Conservation (phyloP, 2,329 filamentous ascomycete genomes). For the Colletotrichum plurivorum region DNA sequence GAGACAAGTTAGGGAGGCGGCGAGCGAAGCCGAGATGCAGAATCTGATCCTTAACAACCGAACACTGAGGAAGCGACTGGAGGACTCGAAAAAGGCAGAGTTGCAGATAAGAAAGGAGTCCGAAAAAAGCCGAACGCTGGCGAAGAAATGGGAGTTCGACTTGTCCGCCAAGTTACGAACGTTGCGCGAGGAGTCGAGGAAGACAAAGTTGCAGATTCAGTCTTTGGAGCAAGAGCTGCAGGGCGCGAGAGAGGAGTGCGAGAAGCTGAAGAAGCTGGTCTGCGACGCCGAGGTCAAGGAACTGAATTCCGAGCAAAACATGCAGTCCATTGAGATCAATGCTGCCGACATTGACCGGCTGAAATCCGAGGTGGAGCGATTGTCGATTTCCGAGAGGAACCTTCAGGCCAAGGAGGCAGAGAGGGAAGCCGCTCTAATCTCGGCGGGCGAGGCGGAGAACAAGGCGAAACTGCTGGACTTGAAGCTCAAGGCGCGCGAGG, state of each 20-base stretch:
- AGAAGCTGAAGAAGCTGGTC: constrained; percentile 75
- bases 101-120: constrained; percentile 80
- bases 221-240: constrained; percentile 71
- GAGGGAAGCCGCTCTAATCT: constrained; percentile 69
- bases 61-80: constrained; percentile 78
- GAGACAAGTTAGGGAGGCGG: constrained; percentile 81
- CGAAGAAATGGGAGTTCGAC: constrained; percentile 84
- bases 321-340: constrained; percentile 74
- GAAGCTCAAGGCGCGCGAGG: constrained; percentile 67
- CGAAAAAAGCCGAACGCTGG: constrained; percentile 78
- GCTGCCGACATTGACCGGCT: constrained; percentile 73
- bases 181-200: constrained; percentile 79
- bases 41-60: constrained; percentile 85
- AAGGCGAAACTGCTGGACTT: constrained; percentile 71
- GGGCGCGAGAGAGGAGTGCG: constrained; percentile 70
- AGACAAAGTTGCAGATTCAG: constrained; percentile 71
- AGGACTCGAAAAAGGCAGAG: constrained; percentile 80
- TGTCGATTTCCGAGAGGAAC: constrained; percentile 73
- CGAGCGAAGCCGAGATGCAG: constrained; percentile 85
- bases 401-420: constrained; percentile 76
- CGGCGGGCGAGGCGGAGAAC: constrained; percentile 70
- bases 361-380: constrained; percentile 69
- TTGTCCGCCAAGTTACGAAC: constrained; percentile 75
- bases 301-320: constrained; percentile 72
- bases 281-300: constrained; percentile 79